These are phyloP conservation scores for Dianthus caryophyllus DNA, from an alignment of 148 eudicot species.

Conservation along the genomic window DNA sequence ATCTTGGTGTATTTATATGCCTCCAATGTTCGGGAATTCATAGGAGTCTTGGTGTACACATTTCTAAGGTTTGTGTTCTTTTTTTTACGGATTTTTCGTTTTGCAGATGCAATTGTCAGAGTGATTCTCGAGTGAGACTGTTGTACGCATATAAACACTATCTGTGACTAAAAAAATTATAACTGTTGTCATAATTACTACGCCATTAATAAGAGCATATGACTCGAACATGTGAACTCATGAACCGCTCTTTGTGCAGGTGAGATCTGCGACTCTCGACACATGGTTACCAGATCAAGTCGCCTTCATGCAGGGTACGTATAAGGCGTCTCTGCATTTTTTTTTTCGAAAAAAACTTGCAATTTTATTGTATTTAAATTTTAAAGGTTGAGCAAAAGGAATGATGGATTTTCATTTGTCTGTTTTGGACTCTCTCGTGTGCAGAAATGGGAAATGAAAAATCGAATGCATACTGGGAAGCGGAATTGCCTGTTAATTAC, in stretches of 20 bases:
- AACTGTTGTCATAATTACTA: too few species aligned
- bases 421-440: conserved; percentile 5
- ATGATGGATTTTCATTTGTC: background rate
- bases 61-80: conserved; percentile 52
- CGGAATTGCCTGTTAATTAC: conserved; percentile 44
- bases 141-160: too few species aligned
- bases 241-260: conserved; percentile 37
- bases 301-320: conserved; percentile 48
- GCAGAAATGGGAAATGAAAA: conserved; percentile 59
- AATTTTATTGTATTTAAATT: background rate
- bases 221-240: too few species aligned
- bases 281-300: conserved; percentile 80
- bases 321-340: background rate
- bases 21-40: conserved; percentile 73
- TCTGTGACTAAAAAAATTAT: too few species aligned
- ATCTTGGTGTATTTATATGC: conserved; percentile 73
- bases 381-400: background rate
- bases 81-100: background rate
- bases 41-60: conserved; percentile 76
- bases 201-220: too few species aligned
- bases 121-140: too few species aligned
- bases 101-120: background rate
- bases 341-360: background rate
- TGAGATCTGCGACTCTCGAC: conserved; percentile 63
- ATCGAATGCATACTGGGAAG: conserved; percentile 70